Base-by-base conservation (phyloP, 1,284 basidiomycete species). In the Ceratorhiza oryzae-sativae region DNA sequence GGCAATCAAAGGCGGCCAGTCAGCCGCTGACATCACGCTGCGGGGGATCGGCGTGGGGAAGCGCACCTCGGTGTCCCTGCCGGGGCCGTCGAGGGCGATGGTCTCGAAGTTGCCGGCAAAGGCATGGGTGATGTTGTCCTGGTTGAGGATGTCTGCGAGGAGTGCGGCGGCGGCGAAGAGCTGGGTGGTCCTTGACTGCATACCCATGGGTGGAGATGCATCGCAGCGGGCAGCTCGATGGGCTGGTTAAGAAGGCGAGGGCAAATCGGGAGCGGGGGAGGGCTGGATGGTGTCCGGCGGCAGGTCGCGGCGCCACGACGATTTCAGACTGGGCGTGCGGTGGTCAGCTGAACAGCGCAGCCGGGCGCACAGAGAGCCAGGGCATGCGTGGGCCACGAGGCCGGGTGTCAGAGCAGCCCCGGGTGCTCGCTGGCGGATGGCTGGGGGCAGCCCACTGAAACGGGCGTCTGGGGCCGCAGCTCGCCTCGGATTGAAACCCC, bases 21-120 rank as follows among this genome's bases (percentile, higher is more conserved):
- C 41, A 72, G 55, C 53, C 36, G 55, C 36, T 30, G 23, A 32
- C 8, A 41, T 61, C 51, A 39, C 36, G 42, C 46, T 71, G 59
- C 73, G 75, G 42, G 13, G 42, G 20, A 15, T 75, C 72, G 73
- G 60, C 30, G 73, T 48, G 73, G 58, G n/a, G 41, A 12, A 39
- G 46, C 73, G 51, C 39, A 75, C 75, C 73, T 75, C 75, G 30
- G 73, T 74, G 25, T 74, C 73, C 34, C 68, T 58, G 10, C 41
- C 65, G 20, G 73, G 68, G 27, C 75, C 75, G 30, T 48, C 68
- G 34, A 91, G 82, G 5, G 87, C 79, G 34, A 89, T 86, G 32
- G 86, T 85, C 73, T 89, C 80, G 59, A 90, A 79, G 76, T 83
- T 87, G 23, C 89, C 89, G 77, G 90, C 82, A 80, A 90, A 90